phyloP scores from a whole-genome alignment of 2,329 filamentous ascomycete genomes.

The Purpureocillium lavendulum region DNA sequence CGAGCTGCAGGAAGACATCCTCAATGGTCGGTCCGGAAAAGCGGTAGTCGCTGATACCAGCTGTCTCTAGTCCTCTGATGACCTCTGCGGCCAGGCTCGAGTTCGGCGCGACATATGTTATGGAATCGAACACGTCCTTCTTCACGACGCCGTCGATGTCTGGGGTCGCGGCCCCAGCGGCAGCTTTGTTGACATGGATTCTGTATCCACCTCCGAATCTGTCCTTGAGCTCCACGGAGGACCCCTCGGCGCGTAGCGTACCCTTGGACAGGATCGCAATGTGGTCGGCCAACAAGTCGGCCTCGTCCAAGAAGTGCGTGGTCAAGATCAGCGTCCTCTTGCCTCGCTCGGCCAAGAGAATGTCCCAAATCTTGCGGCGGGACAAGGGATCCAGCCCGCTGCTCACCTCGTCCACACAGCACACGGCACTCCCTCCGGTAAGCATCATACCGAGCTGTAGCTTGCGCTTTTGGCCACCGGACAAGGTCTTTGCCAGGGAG shows the following conservation, averaged over 20 bases:
- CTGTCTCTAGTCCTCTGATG: constrained; percentile 58
- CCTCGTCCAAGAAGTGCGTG: constrained; percentile 91
- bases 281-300: constrained; percentile 79
- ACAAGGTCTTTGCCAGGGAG: constrained; percentile 68
- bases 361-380: constrained; percentile 88
- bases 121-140: constrained; percentile 58
- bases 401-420: constrained; percentile 86
- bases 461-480: constrained; percentile 87
- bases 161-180: constrained; percentile 35
- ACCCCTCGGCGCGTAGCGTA: constrained; percentile 70
- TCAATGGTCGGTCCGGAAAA: constrained; percentile 87
- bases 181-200: constrained; percentile 61
- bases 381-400: constrained; percentile 83
- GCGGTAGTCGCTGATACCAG: constrained; percentile 67
- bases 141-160: constrained; percentile 48
- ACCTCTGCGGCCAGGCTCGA: constrained; percentile 65
- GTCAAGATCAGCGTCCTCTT: constrained; percentile 77
- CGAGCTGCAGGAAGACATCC: constrained; percentile 81
- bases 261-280: constrained; percentile 85
- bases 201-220: constrained; percentile 76
- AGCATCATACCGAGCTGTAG: constrained; percentile 93
- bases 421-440: constrained; percentile 78
- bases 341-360: constrained; percentile 76
- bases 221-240: constrained; percentile 79
- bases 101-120: constrained; percentile 62